Conservation (phyloP, 176 grass and related monocot genomes). For the Lolium multiflorum region DNA sequence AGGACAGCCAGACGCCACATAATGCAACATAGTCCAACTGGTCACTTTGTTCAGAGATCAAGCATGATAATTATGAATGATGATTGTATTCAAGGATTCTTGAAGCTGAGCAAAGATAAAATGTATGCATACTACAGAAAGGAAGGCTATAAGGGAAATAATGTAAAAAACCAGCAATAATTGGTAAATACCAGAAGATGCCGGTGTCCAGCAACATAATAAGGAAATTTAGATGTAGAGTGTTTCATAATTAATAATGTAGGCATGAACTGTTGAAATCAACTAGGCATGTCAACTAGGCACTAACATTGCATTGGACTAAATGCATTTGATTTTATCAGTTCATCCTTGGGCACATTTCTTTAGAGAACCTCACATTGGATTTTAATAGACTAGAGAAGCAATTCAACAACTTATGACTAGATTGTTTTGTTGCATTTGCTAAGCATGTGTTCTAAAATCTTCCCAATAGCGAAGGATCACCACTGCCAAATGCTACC, state of each 20-base stretch:
- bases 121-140: background rate
- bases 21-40: background rate
- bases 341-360: no score
- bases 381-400: no score
- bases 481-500: no score
- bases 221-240: background rate
- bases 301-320: no score
- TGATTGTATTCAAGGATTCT: background rate
- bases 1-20: background rate
- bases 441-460: no score
- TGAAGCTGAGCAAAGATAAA: conserved; percentile 4
- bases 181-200: background rate
- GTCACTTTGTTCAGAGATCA: background rate
- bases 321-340: no score
- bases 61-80: background rate
- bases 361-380: no score
- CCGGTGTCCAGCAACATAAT: background rate
- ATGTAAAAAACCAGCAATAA: background rate
- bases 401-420: no score
- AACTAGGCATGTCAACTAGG: no score
- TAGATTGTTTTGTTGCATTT: no score
- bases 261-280: background rate
- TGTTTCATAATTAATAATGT: background rate
- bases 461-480: no score
- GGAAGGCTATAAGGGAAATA: no score